Percentiles rank a stretch among this genome's conserved stretches.
phyloP scores from a whole-genome alignment of 805 yeast genomes.

The Ogataea nonfermentans region DNA sequence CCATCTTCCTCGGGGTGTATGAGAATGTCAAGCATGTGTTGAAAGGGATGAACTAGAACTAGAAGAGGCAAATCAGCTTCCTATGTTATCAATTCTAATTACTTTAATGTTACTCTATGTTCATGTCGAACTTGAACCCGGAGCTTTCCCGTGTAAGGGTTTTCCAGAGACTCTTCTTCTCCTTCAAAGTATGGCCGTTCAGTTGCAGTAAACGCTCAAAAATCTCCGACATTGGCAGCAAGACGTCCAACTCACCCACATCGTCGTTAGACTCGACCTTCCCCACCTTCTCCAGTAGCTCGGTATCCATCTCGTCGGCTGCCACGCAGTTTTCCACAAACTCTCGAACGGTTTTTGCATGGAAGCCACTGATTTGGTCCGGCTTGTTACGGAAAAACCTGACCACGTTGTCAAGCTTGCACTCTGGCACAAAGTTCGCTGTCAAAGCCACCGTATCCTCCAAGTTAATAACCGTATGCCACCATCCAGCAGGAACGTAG shows the following conservation, averaged over 20 bases:
- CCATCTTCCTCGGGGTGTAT: constrained; percentile 92
- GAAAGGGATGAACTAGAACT: not conserved
- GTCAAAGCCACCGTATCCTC: constrained; percentile 84
- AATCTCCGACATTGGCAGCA: constrained; percentile 60
- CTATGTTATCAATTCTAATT: not conserved
- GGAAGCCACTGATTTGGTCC: constrained; percentile 80
- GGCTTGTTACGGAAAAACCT: constrained; percentile 64
- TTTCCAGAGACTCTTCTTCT: constrained; percentile 46
- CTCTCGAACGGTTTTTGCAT: constrained; percentile 48
- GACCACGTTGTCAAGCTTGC: constrained; percentile 59
- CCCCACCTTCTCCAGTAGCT: constrained; percentile 16
- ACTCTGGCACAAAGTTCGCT: constrained; percentile 78
- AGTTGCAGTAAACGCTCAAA: constrained; percentile 44
- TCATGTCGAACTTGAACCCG: constrained; percentile 33
- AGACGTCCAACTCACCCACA: constrained; percentile 51
- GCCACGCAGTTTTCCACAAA: constrained; percentile 36
- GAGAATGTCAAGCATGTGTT: constrained; percentile 55
- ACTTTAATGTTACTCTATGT: constrained; percentile 6
- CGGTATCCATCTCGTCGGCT: constrained; percentile 26
- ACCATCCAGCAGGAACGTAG: constrained; percentile 95
- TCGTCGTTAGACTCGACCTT: constrained; percentile 49
- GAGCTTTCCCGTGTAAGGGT: constrained; percentile 26
- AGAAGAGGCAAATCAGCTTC: too few species aligned
- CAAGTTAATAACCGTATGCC: constrained; percentile 90
- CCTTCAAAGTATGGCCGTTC: constrained; percentile 4